Percentiles rank a stretch among this genome's conserved stretches.
Evolutionary conservation across 805 yeast genomes (phyloP).

Genomic region (Suhomyces sp.): DNA sequence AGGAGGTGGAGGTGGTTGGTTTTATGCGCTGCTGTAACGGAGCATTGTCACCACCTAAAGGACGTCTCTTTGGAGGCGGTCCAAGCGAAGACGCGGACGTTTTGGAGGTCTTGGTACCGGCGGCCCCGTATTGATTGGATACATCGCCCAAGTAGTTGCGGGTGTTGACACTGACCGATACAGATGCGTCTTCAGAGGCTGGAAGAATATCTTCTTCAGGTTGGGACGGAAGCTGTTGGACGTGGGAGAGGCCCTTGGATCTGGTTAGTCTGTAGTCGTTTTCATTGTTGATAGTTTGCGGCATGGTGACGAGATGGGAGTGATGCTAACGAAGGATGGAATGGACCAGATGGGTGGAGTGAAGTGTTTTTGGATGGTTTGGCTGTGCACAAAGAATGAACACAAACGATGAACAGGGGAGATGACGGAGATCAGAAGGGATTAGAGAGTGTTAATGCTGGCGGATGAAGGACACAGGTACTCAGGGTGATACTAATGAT

Average conservation of each 20-base stretch:
- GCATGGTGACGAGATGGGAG: constrained; percentile 9
- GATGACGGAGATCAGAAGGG: no score
- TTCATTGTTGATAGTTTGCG: constrained; percentile 34
- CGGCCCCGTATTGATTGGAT: constrained; percentile 33
- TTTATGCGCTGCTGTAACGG: constrained; percentile 18
- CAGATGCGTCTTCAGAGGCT: constrained; percentile 6
- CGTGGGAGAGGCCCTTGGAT: constrained; percentile 19
- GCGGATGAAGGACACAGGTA: no score
- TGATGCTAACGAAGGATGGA: no score
- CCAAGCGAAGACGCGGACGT: constrained; percentile 1
- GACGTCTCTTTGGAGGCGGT: constrained; percentile 23
- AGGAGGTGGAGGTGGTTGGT: neutral
- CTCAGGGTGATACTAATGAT: no score
- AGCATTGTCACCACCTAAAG: constrained; percentile 35
- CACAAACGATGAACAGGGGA: no score
- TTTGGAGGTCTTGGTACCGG: constrained; percentile 2
- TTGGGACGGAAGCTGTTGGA: no score
- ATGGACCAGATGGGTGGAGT: neutral
- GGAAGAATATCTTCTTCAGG: neutral
- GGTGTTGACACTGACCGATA: constrained; percentile 8
- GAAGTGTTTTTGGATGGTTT: no score
- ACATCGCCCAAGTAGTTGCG: constrained; percentile 40
- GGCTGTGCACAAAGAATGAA: no score
- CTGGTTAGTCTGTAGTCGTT: constrained; percentile 39
- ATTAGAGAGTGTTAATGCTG: no score